Evolutionary conservation across 192 early-diverging fungal species (phyloP), one percentile per base, ranked within the genome.

Genomic region (Thoreauomyces humboldtii): DNA sequence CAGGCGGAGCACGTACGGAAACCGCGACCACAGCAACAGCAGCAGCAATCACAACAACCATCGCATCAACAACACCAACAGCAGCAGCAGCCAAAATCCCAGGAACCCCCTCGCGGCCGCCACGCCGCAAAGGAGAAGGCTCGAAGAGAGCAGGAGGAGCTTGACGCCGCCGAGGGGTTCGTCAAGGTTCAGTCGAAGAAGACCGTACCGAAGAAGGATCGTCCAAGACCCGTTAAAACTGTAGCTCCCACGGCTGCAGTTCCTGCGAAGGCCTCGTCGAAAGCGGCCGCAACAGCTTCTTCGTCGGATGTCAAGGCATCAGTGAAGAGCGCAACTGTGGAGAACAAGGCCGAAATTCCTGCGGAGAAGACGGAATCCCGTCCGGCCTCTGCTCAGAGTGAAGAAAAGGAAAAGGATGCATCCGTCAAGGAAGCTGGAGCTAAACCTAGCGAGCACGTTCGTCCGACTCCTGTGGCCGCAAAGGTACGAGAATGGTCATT

Each of bases 81-180:
- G n/a, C n/a, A n/a, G n/a, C n/a, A n/a, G n/a, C 21, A 21, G n/a
- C 25, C 12, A 27, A 14, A 6, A 25, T 41, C 41, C 15, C 21
- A 43, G 33, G 43, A 44, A 25, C 29, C 17, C 43, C 11, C 54
- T 21, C 41, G 60, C 9, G 27, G 57, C 19, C 24, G 63, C 12
- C 52, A 67, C 9, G 61, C 61, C 38, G 64, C 44, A 33, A 60
- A 63, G 54, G 68, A 72, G 22, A 72, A 62, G 36, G 67, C 50
- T 28, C 65, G 61, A 14, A 55, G 34, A 31, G 73, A 74, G 48
- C 59, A 74, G 47, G 73, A 74, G 47, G 73, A 74, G 29, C 52
- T 46, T 15, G 73, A 74, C 28, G 73, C 69, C 22, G 67, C 69
- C 11, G 73, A 74, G 34, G 73, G 73, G 1, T 74, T 74, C 58